phyloP scores from a whole-genome alignment of 345 rosid genomes.

The Kernera saxatilis region DNA sequence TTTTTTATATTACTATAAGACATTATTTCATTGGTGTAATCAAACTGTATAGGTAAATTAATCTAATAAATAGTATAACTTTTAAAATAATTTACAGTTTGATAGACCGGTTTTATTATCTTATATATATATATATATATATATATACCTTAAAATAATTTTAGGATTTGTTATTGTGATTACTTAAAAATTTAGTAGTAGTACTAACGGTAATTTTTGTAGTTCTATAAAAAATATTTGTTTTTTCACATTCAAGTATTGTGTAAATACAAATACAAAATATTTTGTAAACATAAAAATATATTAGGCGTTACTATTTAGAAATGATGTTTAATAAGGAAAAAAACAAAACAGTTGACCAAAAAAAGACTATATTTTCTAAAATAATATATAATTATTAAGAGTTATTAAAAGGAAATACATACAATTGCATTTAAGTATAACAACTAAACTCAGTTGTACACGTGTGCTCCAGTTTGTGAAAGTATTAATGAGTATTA shows the following conservation, averaged over 20 bases:
- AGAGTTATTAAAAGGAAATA: not conserved
- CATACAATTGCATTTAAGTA: not conserved
- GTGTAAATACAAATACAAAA: not conserved
- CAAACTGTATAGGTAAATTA: not conserved
- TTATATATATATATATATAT: no score
- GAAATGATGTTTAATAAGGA: not conserved
- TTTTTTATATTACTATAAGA: not conserved
- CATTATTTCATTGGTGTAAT: not conserved
- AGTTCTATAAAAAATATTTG: not conserved
- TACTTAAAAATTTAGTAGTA: not conserved
- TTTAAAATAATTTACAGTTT: no score
- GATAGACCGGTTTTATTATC: no score
- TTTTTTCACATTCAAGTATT: not conserved
- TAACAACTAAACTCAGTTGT: not conserved
- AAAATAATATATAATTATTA: not conserved
- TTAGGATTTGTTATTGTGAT: not conserved
- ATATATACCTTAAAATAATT: no score
- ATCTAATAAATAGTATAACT: not conserved
- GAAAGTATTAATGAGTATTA: not conserved
- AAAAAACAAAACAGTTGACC: not conserved
- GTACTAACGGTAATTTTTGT: not conserved
- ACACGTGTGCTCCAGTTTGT: not conserved
- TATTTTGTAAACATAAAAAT: not conserved
- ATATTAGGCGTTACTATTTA: not conserved
- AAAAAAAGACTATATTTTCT: not conserved